phyloP scores from a whole-genome alignment of 495 filamentous ascomycete species.

The Neurospora hispaniola region DNA sequence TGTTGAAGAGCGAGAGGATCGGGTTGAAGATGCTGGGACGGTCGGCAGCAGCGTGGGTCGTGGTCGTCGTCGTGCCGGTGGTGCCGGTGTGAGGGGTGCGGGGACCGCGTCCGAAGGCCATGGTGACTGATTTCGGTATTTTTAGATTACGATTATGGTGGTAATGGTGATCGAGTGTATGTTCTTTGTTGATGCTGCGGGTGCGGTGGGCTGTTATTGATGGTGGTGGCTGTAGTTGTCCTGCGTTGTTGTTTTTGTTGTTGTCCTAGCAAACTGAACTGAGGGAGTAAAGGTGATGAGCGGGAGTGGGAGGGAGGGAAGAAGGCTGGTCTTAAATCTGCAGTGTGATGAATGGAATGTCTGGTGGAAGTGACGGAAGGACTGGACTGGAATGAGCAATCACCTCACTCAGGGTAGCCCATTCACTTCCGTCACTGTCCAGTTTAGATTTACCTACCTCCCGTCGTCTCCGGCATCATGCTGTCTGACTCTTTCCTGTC shows the following conservation, averaged over 20 bases:
- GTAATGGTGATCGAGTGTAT: neutral
- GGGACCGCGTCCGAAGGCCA: neutral
- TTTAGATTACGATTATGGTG: neutral
- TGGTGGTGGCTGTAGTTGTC: neutral
- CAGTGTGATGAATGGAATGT: neutral
- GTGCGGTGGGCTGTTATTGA: neutral
- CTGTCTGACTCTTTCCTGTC: neutral
- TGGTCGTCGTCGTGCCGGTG: neutral
- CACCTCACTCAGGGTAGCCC: neutral
- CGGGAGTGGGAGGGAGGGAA: neutral
- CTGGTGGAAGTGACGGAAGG: neutral
- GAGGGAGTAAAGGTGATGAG: neutral
- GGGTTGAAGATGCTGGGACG: slow-evolving; percentile 1
- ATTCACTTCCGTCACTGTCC: neutral
- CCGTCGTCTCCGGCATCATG: neutral
- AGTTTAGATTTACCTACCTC: neutral
- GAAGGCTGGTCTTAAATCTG: neutral
- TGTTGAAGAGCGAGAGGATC: slow-evolving; percentile 23
- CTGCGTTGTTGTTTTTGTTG: neutral
- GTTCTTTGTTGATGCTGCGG: neutral
- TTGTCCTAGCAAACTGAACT: neutral
- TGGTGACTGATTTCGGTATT: neutral
- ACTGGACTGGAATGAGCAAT: neutral
- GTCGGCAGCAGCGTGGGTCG: neutral
- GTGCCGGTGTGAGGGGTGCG: neutral